phyloP scores from a whole-genome alignment of 148 eudicot genomes.

The Vaccinium darrowii region DNA sequence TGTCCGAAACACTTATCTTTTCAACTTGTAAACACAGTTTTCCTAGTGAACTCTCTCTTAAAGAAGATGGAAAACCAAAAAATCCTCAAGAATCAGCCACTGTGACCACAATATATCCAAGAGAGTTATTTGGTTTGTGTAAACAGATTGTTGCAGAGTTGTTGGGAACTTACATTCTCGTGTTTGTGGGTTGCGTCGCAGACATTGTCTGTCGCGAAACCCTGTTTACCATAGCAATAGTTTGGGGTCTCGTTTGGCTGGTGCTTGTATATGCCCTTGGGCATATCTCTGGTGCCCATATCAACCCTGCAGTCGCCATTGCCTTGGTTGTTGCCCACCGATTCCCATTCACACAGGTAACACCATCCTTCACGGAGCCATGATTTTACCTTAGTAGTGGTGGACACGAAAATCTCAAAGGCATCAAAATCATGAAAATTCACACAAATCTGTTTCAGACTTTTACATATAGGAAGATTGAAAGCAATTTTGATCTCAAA shows the following conservation, averaged over 20 bases:
- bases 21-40: background rate
- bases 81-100: background rate
- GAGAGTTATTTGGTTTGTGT: no score
- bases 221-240: conserved; percentile 22
- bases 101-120: background rate
- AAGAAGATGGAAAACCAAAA: background rate
- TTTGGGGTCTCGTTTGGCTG: conserved; percentile 34
- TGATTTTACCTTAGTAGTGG: no score
- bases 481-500: background rate
- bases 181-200: no score
- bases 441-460: no score
- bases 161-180: no score
- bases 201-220: no score
- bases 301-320: conserved; percentile 48
- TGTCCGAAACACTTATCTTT: background rate
- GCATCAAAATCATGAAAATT: no score
- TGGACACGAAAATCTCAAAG: no score
- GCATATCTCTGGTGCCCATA: conserved; percentile 46
- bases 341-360: conserved; percentile 31
- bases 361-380: background rate
- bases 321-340: conserved; percentile 30
- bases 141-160: no score
- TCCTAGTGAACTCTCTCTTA: background rate
- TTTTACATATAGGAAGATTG: no score
- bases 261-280: conserved; percentile 38